Evolutionary conservation across 129 eudicot species (phyloP), one percentile per base, ranked within the genome.

Genomic region (Tagetes erecta): DNA sequence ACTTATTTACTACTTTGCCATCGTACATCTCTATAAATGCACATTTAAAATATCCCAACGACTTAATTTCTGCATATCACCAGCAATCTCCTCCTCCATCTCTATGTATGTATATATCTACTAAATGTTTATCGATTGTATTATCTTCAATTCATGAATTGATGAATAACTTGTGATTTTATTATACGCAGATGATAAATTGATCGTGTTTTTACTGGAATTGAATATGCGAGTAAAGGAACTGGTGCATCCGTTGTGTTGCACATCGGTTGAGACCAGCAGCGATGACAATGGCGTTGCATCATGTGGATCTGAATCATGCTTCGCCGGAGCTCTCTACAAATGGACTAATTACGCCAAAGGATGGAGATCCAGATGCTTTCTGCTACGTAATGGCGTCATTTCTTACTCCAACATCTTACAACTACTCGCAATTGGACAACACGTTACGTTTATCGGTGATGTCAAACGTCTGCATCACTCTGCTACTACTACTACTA

Each of bases 291-390:
- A 71, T 83, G 89, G 78, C 6, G 34, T 45, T 8, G 35, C 6
- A 45, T 9, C 56, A 76, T 41, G 64, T 34, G 79, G 45, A 52
- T 53, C 73, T 31, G 73, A 73, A 60, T 73, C 70, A 12, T 57
- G 89, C 67, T 85, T 88, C 44, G 92, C 96, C 6, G 97, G 97
- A 50, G 70, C 84, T 0, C 60, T 91, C 0, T 83, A 88, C 80
- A 91, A 88, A 70, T 91, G 97, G 97, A 91, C 97, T 1, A 91
- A 91, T 75, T 91, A 86, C 83, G 89, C 90, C 8, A 88, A 91
- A 46, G 96, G 97, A 4, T 91, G 97, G 97, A 87, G 92, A 86
- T 83, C 91, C 49, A 70, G 96, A 66, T 88, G 97, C 92, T 91
- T 91, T 44, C 64, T 85, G 45, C 66, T 91, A 67, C 87, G 86